Evolutionary conservation across 1,139 yeast species (phyloP).

Genomic region (Pichia sp.): DNA sequence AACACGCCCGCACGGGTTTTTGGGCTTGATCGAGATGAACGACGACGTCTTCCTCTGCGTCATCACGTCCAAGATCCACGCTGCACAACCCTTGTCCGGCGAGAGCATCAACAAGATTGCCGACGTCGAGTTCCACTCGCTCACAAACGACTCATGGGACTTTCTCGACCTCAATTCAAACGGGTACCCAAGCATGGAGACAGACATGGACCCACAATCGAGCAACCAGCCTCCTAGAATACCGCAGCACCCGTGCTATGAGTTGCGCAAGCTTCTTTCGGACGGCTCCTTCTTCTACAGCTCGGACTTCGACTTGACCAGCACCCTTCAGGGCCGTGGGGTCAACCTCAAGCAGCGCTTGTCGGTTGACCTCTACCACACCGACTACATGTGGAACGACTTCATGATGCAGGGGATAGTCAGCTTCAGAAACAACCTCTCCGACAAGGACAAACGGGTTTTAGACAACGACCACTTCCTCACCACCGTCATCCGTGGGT

Average conservation of each 20-base stretch:
- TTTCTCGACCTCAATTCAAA: conserved; percentile 58
- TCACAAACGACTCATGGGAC: conserved; percentile 76
- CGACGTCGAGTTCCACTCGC: conserved; percentile 80
- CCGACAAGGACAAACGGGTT: conserved; percentile 49
- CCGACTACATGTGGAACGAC: conserved; percentile 95
- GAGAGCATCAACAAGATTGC: conserved; percentile 78
- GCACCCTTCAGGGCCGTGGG: conserved; percentile 72
- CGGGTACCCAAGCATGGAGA: conserved; percentile 50
- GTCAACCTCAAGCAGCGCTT: conserved; percentile 38
- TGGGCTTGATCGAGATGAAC: conserved; percentile 74
- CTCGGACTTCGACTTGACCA: conserved; percentile 86
- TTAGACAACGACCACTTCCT: conserved; percentile 76
- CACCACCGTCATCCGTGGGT: conserved; percentile 91
- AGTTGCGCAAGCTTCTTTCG: conserved; percentile 67
- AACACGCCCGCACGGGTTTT: conserved; percentile 63
- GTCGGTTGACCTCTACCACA: conserved; percentile 57
- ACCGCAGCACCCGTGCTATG: conserved; percentile 79
- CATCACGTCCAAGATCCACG: conserved; percentile 68
- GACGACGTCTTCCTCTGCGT: conserved; percentile 70
- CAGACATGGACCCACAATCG: conserved; percentile 22
- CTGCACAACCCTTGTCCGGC: conserved; percentile 78
- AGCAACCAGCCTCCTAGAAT: conserved; percentile 25
- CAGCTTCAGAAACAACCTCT: conserved; percentile 67
- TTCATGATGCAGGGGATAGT: conserved; percentile 84
- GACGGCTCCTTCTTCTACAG: conserved; percentile 93